Evolutionary conservation across 2,329 filamentous ascomycete genomes (phyloP), one percentile per base, ranked within the genome.

Genomic region (Colletotrichum higginsianum): DNA sequence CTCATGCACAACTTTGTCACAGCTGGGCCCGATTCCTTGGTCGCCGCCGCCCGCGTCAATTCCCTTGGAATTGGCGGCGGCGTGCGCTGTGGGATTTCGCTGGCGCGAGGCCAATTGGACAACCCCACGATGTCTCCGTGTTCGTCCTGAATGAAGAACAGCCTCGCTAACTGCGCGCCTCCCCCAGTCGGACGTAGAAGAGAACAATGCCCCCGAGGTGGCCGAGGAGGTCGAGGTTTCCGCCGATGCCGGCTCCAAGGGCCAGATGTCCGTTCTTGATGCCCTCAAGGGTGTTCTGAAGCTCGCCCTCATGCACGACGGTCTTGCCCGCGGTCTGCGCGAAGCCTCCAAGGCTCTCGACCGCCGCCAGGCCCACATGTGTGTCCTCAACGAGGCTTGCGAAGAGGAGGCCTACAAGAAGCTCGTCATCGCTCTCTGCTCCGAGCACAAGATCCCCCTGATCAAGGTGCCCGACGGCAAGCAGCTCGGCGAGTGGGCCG

Each of bases 361-460:
- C 88, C 93, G 96, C 83, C 95, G 96, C 83, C 94, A 99, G 89
- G 96, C 96, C 74, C 96, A 99, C 90, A 98, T 99, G 95, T 99
- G 96, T 86, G 96, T 99, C 79, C 92, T 99, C 81, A 99, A 99
- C 92, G 96, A 99, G 92, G 93, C 93, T 79, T 99, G 96, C 90
- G 96, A 99, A 90, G 96, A 99, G 92, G 96, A 99, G 88, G 96
- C 96, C 79, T 99, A 99, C 92, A 99, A 99, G 95, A 99, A 99
- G 93, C 92, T 99, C 78, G 96, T 99, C 81, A 94, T 98, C 79
- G 96, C 96, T 75, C 93, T 99, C 74, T 99, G 96, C 94, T 94
- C 93, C 76, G 96, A 99, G 92, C 96, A 99, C 90, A 98, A 98
- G 92, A 99, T 99, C 82, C 96, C 96, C 78, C 89, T 99, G 81